Conservation (phyloP, 306 rosid genomes). For the Prunus mira region DNA sequence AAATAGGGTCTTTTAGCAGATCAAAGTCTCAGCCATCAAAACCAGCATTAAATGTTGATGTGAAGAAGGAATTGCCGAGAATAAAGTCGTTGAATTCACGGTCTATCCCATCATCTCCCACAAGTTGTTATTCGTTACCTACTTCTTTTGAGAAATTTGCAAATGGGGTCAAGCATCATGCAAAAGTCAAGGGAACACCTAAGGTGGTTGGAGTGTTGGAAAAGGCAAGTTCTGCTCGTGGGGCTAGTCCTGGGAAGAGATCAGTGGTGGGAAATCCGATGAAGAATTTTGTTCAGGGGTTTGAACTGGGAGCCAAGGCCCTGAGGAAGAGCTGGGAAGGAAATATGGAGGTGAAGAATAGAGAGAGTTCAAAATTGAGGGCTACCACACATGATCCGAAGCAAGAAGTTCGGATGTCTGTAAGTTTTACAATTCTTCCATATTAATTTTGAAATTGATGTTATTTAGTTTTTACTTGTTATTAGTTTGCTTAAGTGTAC, state of each 20-base stretch:
- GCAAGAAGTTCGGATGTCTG: constrained; percentile 56
- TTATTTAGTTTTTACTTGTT: constrained; percentile 9
- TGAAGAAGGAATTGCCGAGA: constrained; percentile 65
- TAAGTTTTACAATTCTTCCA: constrained; percentile 42
- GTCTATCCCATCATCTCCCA: constrained; percentile 80
- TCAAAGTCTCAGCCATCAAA: constrained; percentile 51
- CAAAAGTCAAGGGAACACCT: constrained; percentile 44
- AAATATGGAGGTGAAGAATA: constrained; percentile 65
- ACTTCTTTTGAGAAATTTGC: constrained; percentile 82
- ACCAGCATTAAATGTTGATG: constrained; percentile 42
- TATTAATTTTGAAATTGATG: not conserved
- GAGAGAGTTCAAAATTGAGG: constrained; percentile 59
- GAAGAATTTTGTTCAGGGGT: constrained; percentile 68
- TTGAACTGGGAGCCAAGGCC: constrained; percentile 91
- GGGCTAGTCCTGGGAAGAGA: constrained; percentile 61
- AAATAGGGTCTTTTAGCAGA: constrained; percentile 33
- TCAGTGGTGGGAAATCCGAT: constrained; percentile 50
- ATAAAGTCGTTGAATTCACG: constrained; percentile 74
- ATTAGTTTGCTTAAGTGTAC: not conserved
- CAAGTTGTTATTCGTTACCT: constrained; percentile 86
- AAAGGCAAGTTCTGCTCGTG: constrained; percentile 49
- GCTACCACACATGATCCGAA: constrained; percentile 57
- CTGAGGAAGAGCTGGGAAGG: constrained; percentile 99
- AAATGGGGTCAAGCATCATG: constrained; percentile 69
- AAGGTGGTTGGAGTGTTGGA: constrained; percentile 48